Evolutionary conservation across 2,329 filamentous ascomycete species (phyloP), one percentile per base, ranked within the genome.

Genomic region (Pezicula radicicola): DNA sequence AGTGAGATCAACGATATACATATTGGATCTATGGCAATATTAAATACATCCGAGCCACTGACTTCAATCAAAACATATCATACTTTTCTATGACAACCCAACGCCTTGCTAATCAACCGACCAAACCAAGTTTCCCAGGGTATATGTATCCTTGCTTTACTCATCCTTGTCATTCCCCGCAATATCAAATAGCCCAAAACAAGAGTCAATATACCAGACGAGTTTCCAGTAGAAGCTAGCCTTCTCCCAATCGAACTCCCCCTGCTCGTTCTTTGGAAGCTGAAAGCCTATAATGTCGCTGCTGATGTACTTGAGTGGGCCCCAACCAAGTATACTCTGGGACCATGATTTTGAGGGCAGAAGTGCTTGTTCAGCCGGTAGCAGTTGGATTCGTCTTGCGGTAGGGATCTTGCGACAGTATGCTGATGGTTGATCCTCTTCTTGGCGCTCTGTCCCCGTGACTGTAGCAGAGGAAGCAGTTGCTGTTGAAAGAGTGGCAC

Each of bases 191-290:
- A 85, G 70, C 4, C 75, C 71, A 62, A 85, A 83, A 49, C 75
- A 76, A 16, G 73, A 71, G 62, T 86, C 83, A 21, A 87, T 70
- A 72, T 76, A 84, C 72, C 79, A 87, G 60, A 87, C 81, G 41
- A 86, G 63, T 67, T 81, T 82, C 84, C 84, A 87, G 70, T 87
- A 87, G 55, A 87, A 68, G 54, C 82, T 86, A 10, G 84, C 84
- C 43, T 73, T 73, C 40, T 81, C 81, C 75, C 85, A 88, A 68
- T 97, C 92, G 61, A 96, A 92, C 40, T 83, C 84, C 52, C 89
- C 89, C 41, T 79, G 75, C 49, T 91, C 87, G 49, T 79, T 86
- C 40, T 87, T 78, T 7, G 89, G 89, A 37, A 93, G 83, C 65
- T 87, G 80, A 64, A 84, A 84, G 6, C 89, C 89, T 62, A 93